Evolutionary conservation across 106 monocot species (phyloP), one percentile per base, ranked within the genome.

Genomic region (Acorus gramineus): DNA sequence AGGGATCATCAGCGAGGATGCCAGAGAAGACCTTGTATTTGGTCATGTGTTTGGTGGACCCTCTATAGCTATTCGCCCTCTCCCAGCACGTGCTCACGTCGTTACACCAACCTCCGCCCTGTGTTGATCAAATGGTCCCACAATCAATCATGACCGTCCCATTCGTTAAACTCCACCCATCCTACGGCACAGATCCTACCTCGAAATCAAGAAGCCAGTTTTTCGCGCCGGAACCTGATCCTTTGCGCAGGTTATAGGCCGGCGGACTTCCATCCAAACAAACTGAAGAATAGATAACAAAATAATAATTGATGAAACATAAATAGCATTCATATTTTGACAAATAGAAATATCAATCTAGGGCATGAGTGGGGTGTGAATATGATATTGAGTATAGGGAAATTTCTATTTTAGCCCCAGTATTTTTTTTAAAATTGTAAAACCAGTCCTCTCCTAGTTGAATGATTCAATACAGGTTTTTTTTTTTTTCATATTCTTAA

Each of bases 31-130:
- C 57, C 49, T 81, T 79, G 7, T 63, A 4, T 61, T 69, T 81
- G 64, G 53, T 78, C 94, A 87, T 95, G 65, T 65, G 72, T 3
- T 7, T 56, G 1, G 84, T 90, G 10, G 94, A 95, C 3, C 94
- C 94, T 5, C 84, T 71, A 56, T 71, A 57, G 0, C 80, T 82
- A 6, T 12, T 68, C 46, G 94, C 68, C 57, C 90, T 52, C 57
- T 75, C 80, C 49, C 69, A 7, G 44, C 94, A 95, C 44, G 90
- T 82, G 4, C 10, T 50, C 57, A 87, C 72, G 53, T 82, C 69
- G n/a, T 74, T 72, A 66, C 94, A 89, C 94, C 90, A 94, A 4
- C 86, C 94, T 53, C 94, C 94, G 50, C 94, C 94, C 93, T 89
- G 28, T 1, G 28, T 28, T 28, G 28, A 28, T 28, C 28, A 28